These are phyloP conservation scores for Penicillium aurantiogriseum DNA, from an alignment of 2,329 filamentous ascomycete genomes.

Conservation along the genomic window DNA sequence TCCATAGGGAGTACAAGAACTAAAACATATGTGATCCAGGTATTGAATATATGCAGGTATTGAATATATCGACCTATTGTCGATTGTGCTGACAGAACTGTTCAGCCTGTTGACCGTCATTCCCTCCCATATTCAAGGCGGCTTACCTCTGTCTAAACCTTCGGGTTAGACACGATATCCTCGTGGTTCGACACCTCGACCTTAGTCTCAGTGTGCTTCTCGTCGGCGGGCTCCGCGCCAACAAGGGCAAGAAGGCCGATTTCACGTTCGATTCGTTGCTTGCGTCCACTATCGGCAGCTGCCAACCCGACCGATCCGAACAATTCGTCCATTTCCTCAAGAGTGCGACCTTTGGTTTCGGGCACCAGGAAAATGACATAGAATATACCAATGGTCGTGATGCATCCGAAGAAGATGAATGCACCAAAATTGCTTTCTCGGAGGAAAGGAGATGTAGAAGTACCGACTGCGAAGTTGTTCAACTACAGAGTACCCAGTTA, in stretches of 20 bases:
- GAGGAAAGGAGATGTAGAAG: conserved; percentile 69
- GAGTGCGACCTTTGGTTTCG: conserved; percentile 38
- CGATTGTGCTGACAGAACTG: background rate
- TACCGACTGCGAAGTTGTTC: conserved; percentile 63
- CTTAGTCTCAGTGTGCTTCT: conserved; percentile 9
- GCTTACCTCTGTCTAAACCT: background rate
- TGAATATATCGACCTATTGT: background rate
- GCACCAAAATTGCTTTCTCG: conserved; percentile 64
- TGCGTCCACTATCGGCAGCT: conserved; percentile 27
- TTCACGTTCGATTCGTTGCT: conserved; percentile 30
- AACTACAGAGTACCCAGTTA: conserved; percentile 40
- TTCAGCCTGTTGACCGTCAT: background rate
- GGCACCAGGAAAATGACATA: conserved; percentile 34
- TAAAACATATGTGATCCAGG: background rate
- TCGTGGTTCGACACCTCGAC: conserved; percentile 5
- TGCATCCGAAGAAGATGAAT: conserved; percentile 67
- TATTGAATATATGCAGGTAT: background rate
- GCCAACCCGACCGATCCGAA: conserved; percentile 36
- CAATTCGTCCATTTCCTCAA: conserved; percentile 42
- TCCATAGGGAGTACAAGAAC: background rate
- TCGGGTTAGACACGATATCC: conserved; percentile 3
- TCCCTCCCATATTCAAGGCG: background rate
- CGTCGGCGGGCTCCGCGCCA: conserved; percentile 22
- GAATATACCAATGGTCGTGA: conserved; percentile 28
- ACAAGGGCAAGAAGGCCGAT: conserved; percentile 31